Evolutionary conservation across 768 basidiomycete species (phyloP).

Genomic region (Chlorophyllum brunneum): DNA sequence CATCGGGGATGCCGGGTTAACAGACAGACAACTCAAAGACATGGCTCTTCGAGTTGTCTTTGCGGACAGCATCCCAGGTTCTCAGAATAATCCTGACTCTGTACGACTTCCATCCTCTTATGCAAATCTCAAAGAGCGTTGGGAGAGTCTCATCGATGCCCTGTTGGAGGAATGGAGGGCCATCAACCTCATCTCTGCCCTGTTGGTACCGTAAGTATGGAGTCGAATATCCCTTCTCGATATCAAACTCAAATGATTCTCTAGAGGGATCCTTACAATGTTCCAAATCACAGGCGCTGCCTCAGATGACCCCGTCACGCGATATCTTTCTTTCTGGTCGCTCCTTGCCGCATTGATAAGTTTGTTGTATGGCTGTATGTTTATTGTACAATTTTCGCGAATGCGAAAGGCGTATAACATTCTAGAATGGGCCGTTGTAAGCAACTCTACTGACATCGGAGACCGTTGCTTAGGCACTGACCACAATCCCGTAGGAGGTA

Average conservation of each 20-base stretch:
- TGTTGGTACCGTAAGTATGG: background rate
- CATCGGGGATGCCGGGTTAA: too few relatives aligned
- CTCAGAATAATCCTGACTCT: too few relatives aligned
- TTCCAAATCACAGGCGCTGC: slow-evolving; percentile 23
- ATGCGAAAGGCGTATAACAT: background rate
- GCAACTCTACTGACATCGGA: background rate
- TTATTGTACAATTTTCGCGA: slow-evolving; percentile 1
- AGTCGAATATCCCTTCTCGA: background rate
- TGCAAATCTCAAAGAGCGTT: background rate
- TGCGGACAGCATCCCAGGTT: too few relatives aligned
- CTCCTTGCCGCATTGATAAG: background rate
- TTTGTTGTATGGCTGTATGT: slow-evolving; percentile 7
- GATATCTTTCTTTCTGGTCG: slow-evolving; percentile 3
- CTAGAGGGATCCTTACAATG: slow-evolving; percentile 26
- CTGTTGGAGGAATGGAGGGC: background rate
- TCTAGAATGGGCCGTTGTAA: slow-evolving; percentile 9
- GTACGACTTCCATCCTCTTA: too few relatives aligned
- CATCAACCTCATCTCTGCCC: background rate
- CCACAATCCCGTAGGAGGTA: slow-evolving; percentile 29
- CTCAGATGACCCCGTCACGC: slow-evolving; percentile 2
- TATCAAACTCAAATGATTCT: background rate
- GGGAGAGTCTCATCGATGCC: background rate
- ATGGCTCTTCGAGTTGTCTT: too few relatives aligned
- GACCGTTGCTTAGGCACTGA: background rate
- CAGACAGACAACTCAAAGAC: too few relatives aligned